Percentiles rank a stretch among this genome's conserved stretches.
phyloP scores from a whole-genome alignment of 2,329 filamentous ascomycete species.

The Paraconiothyrium brasiliense region DNA sequence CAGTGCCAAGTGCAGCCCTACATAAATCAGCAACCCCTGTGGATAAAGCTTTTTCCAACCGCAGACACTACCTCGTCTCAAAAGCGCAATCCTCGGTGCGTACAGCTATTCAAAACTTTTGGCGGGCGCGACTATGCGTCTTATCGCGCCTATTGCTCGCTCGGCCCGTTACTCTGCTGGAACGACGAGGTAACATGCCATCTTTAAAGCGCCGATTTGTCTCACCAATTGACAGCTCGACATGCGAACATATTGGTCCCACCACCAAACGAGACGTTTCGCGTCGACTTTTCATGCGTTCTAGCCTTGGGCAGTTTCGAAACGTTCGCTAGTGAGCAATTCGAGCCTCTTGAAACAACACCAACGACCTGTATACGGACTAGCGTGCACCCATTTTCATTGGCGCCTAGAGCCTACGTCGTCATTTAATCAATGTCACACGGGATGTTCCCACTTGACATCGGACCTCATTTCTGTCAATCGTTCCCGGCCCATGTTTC shows the following conservation, averaged over 20 bases:
- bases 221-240: slow-evolving; percentile 1
- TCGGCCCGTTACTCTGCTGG: not conserved
- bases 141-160: not conserved
- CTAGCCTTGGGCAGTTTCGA: not conserved
- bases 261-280: not conserved
- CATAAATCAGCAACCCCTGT: not conserved
- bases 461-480: not conserved
- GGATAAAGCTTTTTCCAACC: not conserved
- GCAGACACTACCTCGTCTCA: not conserved
- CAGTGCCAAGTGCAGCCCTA: not conserved
- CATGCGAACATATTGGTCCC: slow-evolving; percentile 1
- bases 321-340: not conserved
- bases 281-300: not conserved
- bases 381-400: slow-evolving; percentile 2
- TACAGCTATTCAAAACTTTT: too few relatives aligned
- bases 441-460: slow-evolving; percentile 7
- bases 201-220: slow-evolving; percentile 5
- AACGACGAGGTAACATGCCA: not conserved
- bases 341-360: slow-evolving; percentile 6
- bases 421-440: slow-evolving; percentile 12
- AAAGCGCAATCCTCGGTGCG: not conserved
- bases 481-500: slow-evolving; percentile 3
- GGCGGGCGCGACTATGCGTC: not conserved
- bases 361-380: slow-evolving; percentile 1
- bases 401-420: not conserved